A percentile compares a stretch with the other conserved stretches of the same genome.
These are phyloP conservation scores for Priceomyces fermenticarens DNA, from an alignment of 805 yeast genomes.

Conservation along the genomic window DNA sequence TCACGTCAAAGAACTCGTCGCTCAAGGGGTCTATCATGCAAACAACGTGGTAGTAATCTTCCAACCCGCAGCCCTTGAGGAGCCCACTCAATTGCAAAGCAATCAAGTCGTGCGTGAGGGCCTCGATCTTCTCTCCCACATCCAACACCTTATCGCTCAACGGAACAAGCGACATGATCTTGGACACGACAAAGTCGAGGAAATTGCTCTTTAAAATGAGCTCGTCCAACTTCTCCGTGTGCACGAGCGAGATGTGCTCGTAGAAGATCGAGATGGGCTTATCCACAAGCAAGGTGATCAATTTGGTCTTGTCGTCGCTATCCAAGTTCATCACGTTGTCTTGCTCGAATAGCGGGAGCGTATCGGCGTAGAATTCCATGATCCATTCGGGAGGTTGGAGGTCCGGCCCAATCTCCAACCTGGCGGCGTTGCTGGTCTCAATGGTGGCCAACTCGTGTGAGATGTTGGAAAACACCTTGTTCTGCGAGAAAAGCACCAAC, in stretches of 20 bases:
- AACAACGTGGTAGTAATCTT: conserved; percentile 59
- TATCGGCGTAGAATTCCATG: conserved; percentile 57
- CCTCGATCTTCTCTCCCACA: conserved; percentile 31
- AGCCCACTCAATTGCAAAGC: conserved; percentile 46
- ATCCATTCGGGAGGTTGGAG: conserved; percentile 85
- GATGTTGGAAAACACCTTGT: conserved; percentile 23
- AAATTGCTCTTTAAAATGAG: conserved; percentile 55
- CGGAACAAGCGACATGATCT: conserved; percentile 46
- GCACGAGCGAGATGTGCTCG: conserved; percentile 18
- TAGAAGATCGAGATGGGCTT: conserved; percentile 43
- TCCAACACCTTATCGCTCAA: conserved; percentile 35
- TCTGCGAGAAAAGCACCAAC: conserved; percentile 23
- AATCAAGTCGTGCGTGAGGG: conserved; percentile 37
- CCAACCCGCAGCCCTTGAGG: conserved; percentile 50
- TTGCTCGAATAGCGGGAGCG: conserved; percentile 55
- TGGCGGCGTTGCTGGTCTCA: conserved; percentile 34
- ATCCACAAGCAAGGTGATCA: conserved; percentile 43
- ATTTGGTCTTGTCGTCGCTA: conserved; percentile 27
- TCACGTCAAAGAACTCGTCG: conserved; percentile 57
- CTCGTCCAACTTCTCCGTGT: conserved; percentile 29
- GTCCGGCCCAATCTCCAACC: conserved; percentile 46
- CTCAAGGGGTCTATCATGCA: conserved; percentile 69
- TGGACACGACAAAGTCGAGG: conserved; percentile 55
- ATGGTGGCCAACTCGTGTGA: conserved; percentile 30
- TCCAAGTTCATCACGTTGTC: conserved; percentile 42